These are phyloP conservation scores for Dendrocalamus sinicus DNA, from an alignment of 176 grass and related monocot species.

Conservation along the genomic window DNA sequence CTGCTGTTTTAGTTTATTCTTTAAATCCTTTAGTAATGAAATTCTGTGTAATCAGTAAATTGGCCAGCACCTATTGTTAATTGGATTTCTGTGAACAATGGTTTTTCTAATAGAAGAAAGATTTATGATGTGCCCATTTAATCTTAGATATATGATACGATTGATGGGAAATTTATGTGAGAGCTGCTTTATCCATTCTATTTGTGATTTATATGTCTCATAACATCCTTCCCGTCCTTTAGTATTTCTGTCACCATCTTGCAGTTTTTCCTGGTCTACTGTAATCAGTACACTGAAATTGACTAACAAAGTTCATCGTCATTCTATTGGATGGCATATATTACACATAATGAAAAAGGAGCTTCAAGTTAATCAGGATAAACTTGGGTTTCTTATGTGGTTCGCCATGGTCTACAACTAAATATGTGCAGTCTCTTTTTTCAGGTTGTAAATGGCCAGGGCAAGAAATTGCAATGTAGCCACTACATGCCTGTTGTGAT, in stretches of 20 bases:
- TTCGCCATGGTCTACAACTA: constrained; percentile 16
- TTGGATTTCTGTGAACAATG: neutral
- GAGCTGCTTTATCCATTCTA: neutral
- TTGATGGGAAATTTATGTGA: constrained; percentile 6
- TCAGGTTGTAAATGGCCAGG: constrained; percentile 87
- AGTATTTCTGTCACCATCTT: constrained; percentile 3
- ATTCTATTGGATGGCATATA: constrained; percentile 32
- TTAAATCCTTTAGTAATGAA: neutral
- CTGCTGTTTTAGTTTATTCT: neutral
- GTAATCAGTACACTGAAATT: constrained; percentile 18
- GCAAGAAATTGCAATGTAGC: constrained; percentile 93
- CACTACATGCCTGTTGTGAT: constrained; percentile 85
- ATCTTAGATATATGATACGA: neutral
- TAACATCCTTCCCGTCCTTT: neutral
- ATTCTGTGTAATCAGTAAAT: constrained; percentile 24
- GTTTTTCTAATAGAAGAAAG: neutral
- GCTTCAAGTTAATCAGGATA: neutral
- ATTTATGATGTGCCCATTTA: neutral
- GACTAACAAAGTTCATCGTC: neutral
- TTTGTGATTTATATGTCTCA: neutral
- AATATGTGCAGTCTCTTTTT: constrained; percentile 32
- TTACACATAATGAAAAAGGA: neutral
- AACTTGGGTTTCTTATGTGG: constrained; percentile 14
- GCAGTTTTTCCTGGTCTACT: neutral
- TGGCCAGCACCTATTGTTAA: neutral